Percentiles rank a stretch among this genome's conserved stretches.
These are phyloP conservation scores for Rhizopogon sp. DNA, from an alignment of 768 basidiomycete species.

Conservation along the genomic window DNA sequence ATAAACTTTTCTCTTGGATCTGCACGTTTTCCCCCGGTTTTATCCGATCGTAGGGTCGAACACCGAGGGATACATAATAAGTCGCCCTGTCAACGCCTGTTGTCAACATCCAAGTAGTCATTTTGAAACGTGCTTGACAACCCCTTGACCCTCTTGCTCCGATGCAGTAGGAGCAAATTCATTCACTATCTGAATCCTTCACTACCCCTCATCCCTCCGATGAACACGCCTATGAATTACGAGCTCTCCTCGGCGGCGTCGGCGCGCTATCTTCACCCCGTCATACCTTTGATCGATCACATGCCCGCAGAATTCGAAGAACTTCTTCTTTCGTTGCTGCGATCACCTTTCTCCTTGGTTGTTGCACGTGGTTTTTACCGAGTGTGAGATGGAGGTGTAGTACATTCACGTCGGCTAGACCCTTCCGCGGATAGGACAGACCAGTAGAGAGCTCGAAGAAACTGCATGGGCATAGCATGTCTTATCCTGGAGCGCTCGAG, in stretches of 20 bases:
- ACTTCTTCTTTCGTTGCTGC: background rate
- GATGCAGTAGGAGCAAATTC: background rate
- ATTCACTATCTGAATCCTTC: background rate
- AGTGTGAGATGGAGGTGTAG: background rate
- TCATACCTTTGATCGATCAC: background rate
- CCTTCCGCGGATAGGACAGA: background rate
- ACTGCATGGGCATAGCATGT: background rate
- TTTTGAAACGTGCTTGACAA: background rate
- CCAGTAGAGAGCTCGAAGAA: too few relatives aligned
- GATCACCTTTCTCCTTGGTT: background rate
- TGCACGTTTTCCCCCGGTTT: too few relatives aligned
- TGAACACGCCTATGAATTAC: background rate
- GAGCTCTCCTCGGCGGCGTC: too few relatives aligned
- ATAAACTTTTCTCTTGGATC: too few relatives aligned
- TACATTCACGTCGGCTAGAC: background rate
- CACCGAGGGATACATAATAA: too few relatives aligned
- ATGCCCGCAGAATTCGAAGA: background rate
- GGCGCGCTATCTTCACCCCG: too few relatives aligned
- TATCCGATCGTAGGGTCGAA: too few relatives aligned
- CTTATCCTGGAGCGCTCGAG: background rate
- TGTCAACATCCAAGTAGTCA: too few relatives aligned
- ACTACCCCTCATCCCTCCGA: background rate
- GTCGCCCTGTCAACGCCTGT: too few relatives aligned
- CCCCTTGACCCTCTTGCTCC: background rate
- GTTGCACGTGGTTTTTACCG: background rate